Conservation (phyloP, 2,329 filamentous ascomycete genomes). For the Talaromyces sp. region DNA sequence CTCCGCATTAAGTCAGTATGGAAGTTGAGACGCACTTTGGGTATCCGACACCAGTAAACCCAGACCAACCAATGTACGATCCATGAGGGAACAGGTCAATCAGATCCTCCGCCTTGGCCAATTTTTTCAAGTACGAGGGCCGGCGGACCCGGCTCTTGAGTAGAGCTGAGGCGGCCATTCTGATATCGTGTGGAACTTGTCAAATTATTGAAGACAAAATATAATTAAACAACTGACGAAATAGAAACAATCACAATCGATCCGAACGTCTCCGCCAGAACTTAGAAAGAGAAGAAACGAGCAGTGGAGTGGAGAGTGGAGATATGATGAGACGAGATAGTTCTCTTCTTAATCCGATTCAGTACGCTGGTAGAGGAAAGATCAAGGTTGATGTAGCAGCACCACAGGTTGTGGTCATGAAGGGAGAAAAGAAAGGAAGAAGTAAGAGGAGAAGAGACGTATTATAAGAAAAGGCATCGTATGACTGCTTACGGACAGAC, state of each 20-base stretch:
- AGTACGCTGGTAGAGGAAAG: neutral
- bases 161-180: conserved; percentile 63
- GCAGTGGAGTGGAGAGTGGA: neutral
- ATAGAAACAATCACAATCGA: neutral
- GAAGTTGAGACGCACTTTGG: conserved; percentile 61
- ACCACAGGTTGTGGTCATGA: neutral
- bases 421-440: neutral
- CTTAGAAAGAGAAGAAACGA: neutral
- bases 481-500: neutral
- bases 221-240: neutral
- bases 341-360: neutral
- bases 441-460: neutral
- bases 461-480: neutral
- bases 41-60: conserved; percentile 87
- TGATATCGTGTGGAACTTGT: neutral
- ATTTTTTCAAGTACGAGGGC: conserved; percentile 74
- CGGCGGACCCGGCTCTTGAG: conserved; percentile 72
- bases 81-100: conserved; percentile 78
- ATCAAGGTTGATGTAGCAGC: too few relatives aligned
- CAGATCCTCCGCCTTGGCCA: conserved; percentile 74
- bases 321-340: neutral
- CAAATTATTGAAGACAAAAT: neutral
- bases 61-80: conserved; percentile 85
- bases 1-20: neutral
- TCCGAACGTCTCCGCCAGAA: neutral